phyloP scores from a whole-genome alignment of 2,329 filamentous ascomycete species.

The Cladosporium austrohemisphaericum region DNA sequence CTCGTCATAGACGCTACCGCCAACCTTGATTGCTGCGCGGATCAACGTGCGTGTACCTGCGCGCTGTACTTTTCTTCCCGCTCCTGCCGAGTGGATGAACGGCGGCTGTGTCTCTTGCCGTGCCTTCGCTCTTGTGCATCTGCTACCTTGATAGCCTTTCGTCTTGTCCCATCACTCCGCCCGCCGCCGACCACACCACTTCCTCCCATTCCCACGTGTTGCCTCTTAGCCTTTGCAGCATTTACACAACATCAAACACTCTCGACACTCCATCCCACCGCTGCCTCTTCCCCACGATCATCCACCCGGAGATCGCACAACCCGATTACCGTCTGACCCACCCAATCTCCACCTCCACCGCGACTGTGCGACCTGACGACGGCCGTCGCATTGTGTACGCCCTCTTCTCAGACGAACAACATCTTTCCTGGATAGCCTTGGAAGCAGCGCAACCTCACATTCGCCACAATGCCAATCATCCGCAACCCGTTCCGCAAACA shows the following conservation, averaged over 20 bases:
- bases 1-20: too few species aligned
- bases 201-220: constrained; percentile 4
- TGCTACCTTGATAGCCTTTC: neutral
- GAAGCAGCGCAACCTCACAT: neutral
- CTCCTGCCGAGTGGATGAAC: neutral
- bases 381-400: constrained; percentile 13
- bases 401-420: neutral
- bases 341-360: constrained; percentile 11
- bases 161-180: neutral
- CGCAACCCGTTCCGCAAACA: constrained; percentile 38
- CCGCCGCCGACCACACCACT: neutral
- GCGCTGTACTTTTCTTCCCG: too few species aligned
- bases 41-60: too few species aligned
- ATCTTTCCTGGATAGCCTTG: constrained; percentile 6
- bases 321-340: constrained; percentile 4
- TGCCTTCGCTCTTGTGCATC: neutral
- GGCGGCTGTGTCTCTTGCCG: neutral
- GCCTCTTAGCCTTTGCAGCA: neutral
- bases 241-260: neutral
- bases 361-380: constrained; percentile 7
- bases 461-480: constrained; percentile 34
- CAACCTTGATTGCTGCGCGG: too few species aligned
- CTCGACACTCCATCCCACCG: neutral
- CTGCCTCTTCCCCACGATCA: constrained; percentile 7
- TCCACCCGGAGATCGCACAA: constrained; percentile 8